Base-by-base conservation (phyloP, 2,329 filamentous ascomycete species). In the Fusarium nelsonii region DNA sequence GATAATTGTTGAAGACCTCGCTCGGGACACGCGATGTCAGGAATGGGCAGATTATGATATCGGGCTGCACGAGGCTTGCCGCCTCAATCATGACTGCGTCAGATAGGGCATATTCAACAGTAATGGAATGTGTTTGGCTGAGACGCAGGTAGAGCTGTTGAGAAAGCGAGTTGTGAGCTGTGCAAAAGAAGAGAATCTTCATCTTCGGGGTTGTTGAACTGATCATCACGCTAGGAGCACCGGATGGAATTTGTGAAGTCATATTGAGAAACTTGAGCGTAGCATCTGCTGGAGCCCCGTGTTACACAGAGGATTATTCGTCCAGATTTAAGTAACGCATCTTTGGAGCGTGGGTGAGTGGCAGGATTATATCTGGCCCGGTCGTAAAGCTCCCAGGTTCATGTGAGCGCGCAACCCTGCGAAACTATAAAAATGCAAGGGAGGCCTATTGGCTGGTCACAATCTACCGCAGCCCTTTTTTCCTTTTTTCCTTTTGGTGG, bases 131-230 rank as follows among this genome's bases (percentile, higher is more conserved):
- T 9, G 37, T 45, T 39, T 54, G 65, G 4, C 43, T 54, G 8
- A 69, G 48, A 11, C 36, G 58, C 15, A 69, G 48, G 20, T 55
- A 69, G 12, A 69, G 66, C 16, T 58, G 65, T 30, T 69, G 66
- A 2, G 66, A 69, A 4, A 69, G 55, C 15, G 66, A 69, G 48
- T 69, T 69, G 11, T 69, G 65, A 15, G 66, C 60, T 10, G 66
- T 69, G 28, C 66, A 69, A 14, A 69, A 36, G 48, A 69, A 69
- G 44, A 69, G 60, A 16, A 69, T 69, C 18, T 58, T 69, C 56
- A 69, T 69, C 23, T 49, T 34, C 4, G 60, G 39, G 4, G 36
- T 65, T 30, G 15, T 28, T 4, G 45, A 4, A 4, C 39, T 37
- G 16, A 20, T 18, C 12, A 4, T 20, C 10, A 48, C 45, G 10